Evolutionary conservation across 2,329 filamentous ascomycete species (phyloP), one percentile per base, ranked within the genome.

Genomic region (Elsinoe perseae): DNA sequence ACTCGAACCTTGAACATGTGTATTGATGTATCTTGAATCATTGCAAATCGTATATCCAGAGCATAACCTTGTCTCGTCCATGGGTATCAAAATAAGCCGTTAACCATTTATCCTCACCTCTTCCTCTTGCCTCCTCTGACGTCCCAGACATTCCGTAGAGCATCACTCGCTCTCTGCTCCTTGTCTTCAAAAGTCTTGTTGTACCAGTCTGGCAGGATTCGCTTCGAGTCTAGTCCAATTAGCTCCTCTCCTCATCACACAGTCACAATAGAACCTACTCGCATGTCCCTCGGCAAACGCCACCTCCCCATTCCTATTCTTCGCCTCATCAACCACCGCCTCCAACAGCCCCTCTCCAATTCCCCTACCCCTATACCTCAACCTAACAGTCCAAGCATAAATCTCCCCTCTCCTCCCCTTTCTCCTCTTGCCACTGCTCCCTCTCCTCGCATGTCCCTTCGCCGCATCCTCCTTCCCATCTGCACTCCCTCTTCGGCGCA

Each of bases 281-380:
- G 87, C 89, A 74, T 95, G 89, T 61, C 87, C 82, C 54, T 77
- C 74, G 5, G 86, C 87, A 68, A 95, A 95, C 2, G 84, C 81
- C 53, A 91, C 75, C 58, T 80, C 80, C 40, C 87, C 87, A 57
- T 85, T 85, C 65, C 79, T 80, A 69, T 84, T 82, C 63, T 80
- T 80, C 58, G 86, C 85, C 56, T 85, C 69, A 57, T 77, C 77
- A 2, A 91, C 83, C 1, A 86, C 88, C 63, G 87, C 85, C 62
- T 85, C 80, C 48, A 95, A 75, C 64, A 95, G 71, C 28, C 83
- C 84, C 38, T 75, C 77, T 2, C 89, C 90, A 21, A 95, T 75
- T 0, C 89, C 89, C 60, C 82, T 81, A 28, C 80, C 76, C 23
- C 90, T 79, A 68, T 89, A 89, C 62, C 77, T 76, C 52, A 83